Percentiles rank a stretch among this genome's conserved stretches.
Evolutionary conservation across 768 basidiomycete genomes (phyloP).

Genomic region (Suillus subaureus): DNA sequence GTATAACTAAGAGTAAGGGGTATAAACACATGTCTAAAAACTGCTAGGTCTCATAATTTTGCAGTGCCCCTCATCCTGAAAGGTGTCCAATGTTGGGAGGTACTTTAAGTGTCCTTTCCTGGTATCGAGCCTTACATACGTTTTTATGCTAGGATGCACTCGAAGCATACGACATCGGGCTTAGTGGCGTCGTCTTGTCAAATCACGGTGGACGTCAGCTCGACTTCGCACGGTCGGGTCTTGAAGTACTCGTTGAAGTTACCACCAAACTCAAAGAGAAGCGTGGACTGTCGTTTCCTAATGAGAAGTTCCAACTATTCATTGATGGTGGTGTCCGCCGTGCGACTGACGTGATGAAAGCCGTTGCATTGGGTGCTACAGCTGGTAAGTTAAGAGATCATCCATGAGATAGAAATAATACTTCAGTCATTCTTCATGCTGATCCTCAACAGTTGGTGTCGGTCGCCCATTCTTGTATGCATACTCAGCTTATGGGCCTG

Average conservation of each 20-base stretch:
- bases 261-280: slow-evolving; percentile 12
- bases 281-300: slow-evolving; percentile 18
- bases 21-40: not conserved
- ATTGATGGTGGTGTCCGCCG: slow-evolving; percentile 52
- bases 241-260: slow-evolving; percentile 32
- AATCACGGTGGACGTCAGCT: slow-evolving; percentile 65
- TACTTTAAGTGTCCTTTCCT: not conserved
- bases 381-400: slow-evolving; percentile 17
- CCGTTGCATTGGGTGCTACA: slow-evolving; percentile 56
- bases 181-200: slow-evolving; percentile 53
- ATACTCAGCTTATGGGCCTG: slow-evolving; percentile 80
- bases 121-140: not conserved
- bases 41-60: not conserved
- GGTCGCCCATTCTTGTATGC: slow-evolving; percentile 85
- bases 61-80: slow-evolving; percentile 64
- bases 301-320: slow-evolving; percentile 39
- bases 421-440: not conserved
- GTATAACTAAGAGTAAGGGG: slow-evolving; percentile 55
- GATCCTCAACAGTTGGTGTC: slow-evolving; percentile 55
- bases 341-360: slow-evolving; percentile 51
- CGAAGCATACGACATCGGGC: slow-evolving; percentile 36
- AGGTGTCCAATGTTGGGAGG: slow-evolving; percentile 49
- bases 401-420: not conserved
- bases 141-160: slow-evolving; percentile 35
- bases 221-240: slow-evolving; percentile 44